phyloP scores from a whole-genome alignment of 768 basidiomycete genomes.

The Leccinum incarnatum region DNA sequence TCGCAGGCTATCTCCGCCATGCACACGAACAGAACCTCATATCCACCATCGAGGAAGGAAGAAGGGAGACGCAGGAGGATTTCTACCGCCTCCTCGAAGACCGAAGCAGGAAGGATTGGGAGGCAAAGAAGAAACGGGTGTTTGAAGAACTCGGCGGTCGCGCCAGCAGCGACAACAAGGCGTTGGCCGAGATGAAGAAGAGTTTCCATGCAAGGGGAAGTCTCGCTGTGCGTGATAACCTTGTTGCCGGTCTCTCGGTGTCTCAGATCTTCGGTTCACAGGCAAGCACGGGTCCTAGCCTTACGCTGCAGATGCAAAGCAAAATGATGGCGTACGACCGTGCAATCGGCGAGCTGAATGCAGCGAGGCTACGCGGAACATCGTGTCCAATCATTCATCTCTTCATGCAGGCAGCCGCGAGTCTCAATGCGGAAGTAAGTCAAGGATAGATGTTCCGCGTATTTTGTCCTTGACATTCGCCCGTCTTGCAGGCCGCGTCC shows the following conservation, averaged over 20 bases:
- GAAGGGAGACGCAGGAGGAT: slow-evolving; percentile 79
- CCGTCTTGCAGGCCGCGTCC: slow-evolving; percentile 40
- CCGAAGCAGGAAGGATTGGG: slow-evolving; percentile 78
- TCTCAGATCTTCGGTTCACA: slow-evolving; percentile 19
- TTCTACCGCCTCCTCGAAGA: slow-evolving; percentile 82
- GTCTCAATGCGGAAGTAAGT: slow-evolving; percentile 55
- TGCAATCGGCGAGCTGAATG: slow-evolving; percentile 74
- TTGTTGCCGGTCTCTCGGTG: neutral
- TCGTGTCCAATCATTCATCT: slow-evolving; percentile 77
- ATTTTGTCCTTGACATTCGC: slow-evolving; percentile 4
- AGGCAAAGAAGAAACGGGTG: slow-evolving; percentile 82
- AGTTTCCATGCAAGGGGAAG: slow-evolving; percentile 56
- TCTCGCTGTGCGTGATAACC: slow-evolving; percentile 44
- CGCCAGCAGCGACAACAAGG: slow-evolving; percentile 51
- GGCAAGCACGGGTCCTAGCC: slow-evolving; percentile 49
- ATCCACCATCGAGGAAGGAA: slow-evolving; percentile 90
- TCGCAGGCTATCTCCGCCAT: slow-evolving; percentile 91
- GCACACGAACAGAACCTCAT: slow-evolving; percentile 94
- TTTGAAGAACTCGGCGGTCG: slow-evolving; percentile 87
- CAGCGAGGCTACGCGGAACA: slow-evolving; percentile 63
- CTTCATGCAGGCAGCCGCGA: slow-evolving; percentile 62
- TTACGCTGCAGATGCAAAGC: slow-evolving; percentile 79
- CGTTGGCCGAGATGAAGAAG: slow-evolving; percentile 59
- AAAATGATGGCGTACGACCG: slow-evolving; percentile 97
- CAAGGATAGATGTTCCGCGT: neutral